Evolutionary conservation across 805 yeast species (phyloP).

Genomic region (Vanderwaltozyma verrucispora): DNA sequence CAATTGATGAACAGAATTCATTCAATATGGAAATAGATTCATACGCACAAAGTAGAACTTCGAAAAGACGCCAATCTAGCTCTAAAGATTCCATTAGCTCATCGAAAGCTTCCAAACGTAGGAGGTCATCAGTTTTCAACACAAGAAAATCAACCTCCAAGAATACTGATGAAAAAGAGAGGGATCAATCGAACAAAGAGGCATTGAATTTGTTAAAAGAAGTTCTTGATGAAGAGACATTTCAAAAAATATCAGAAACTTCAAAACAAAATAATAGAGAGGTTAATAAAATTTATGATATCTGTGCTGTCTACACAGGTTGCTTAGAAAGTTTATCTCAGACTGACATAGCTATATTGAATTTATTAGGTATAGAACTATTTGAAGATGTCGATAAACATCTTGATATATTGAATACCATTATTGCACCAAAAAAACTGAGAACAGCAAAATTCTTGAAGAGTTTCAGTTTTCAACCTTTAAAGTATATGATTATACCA

Average conservation of each 20-base stretch:
- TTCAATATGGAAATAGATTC: no score
- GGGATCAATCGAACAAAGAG: no score
- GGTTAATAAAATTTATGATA: slow-evolving; percentile 19
- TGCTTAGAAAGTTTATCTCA: slow-evolving; percentile 35
- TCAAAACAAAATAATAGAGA: neutral
- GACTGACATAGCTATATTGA: slow-evolving; percentile 35
- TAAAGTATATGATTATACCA: slow-evolving; percentile 45
- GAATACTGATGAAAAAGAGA: no score
- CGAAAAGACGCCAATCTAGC: no score
- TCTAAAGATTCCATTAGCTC: no score
- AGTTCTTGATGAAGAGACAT: neutral
- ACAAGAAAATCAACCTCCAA: no score
- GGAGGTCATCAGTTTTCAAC: no score
- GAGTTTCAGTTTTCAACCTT: slow-evolving; percentile 47
- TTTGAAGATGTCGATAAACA: slow-evolving; percentile 23
- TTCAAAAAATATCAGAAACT: neutral
- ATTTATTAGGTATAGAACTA: slow-evolving; percentile 47
- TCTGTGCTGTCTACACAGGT: slow-evolving; percentile 54
- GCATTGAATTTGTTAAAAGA: neutral
- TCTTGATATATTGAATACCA: slow-evolving; percentile 32
- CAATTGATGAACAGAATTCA: no score
- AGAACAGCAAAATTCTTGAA: slow-evolving; percentile 82
- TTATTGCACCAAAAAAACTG: slow-evolving; percentile 72
- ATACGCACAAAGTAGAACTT: no score
- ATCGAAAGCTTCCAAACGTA: no score